Evolutionary conservation across 148 eudicot genomes (phyloP), one percentile per base, ranked within the genome.

Genomic region (Pouteria glomerata): DNA sequence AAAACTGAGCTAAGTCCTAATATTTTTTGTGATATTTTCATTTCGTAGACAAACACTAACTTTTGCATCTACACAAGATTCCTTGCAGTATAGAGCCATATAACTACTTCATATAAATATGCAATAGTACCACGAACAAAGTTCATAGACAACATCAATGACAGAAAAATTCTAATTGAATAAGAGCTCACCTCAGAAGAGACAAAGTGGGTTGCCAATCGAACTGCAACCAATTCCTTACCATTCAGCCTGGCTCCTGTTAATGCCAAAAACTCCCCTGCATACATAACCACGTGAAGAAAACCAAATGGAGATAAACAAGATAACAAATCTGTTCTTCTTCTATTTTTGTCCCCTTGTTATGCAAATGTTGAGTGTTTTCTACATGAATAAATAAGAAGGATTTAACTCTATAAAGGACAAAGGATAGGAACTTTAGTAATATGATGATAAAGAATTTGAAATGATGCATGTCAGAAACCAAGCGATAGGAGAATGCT

Each of bases 141-240:
- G 57, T 42, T 29, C 24, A 24, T 27, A 16, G 27, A 30, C 19
- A 23, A 16, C 1, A 8, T 47, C 5, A 4, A 66, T 4, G 57
- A 18, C n/a, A 13, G 24, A 31, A 68, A 62, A 53, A 44, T 30
- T 39, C 47, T 21, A 41, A 26, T n/a, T 33, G 44, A 26, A 42
- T 64, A 10, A 33, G 23, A 29, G 74, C 76, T 76, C 74, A 96
- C 99, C 88, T 96, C 97, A 29, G 88, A 88, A 31, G 89, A 94
- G 68, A 92, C 99, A 81, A 82, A 90, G 84, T 96, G 99, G 74
- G 97, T 92, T 26, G 97, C 99, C 59, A 96, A 73, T 74, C 94
- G 88, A 72, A 89, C 84, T 61, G 92, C 82, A 74, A 96, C 90
- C 76, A 96, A 75, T 78, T 96, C 99, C 70, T 79, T 76, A 67